phyloP scores from a whole-genome alignment of 2,329 filamentous ascomycete genomes.

The Sporothrix globosa region DNA sequence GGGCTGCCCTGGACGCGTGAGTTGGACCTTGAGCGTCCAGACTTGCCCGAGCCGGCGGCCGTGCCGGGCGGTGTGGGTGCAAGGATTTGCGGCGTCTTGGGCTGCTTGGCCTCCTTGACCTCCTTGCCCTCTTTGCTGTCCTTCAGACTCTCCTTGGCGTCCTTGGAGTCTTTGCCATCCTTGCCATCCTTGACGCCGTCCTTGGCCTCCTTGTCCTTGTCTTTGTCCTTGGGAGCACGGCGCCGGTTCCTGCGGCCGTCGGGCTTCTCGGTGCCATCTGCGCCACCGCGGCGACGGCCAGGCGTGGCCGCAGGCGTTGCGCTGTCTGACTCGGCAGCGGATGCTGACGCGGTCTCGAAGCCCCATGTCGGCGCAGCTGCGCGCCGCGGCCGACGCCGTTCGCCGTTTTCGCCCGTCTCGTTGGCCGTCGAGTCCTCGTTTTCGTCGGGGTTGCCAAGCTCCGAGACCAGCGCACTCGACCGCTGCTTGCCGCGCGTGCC shows the following conservation, averaged over 20 bases:
- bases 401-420: slow-evolving; percentile 62
- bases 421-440: slow-evolving; percentile 52
- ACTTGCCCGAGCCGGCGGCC: slow-evolving; percentile 42
- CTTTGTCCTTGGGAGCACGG: slow-evolving; percentile 46
- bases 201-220: slow-evolving; percentile 43
- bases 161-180: slow-evolving; percentile 41
- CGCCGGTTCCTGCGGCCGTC: slow-evolving; percentile 46
- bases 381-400: slow-evolving; percentile 63
- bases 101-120: slow-evolving; percentile 42
- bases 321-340: slow-evolving; percentile 59
- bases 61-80: slow-evolving; percentile 49
- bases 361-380: slow-evolving; percentile 73
- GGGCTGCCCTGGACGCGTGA: slow-evolving; percentile 49
- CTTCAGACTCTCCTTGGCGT: slow-evolving; percentile 35
- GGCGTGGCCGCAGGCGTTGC: slow-evolving; percentile 62
- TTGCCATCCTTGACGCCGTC: slow-evolving; percentile 42
- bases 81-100: slow-evolving; percentile 48
- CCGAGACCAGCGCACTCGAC: slow-evolving; percentile 67
- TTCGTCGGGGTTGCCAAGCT: slow-evolving; percentile 64
- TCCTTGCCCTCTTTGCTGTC: slow-evolving; percentile 42
- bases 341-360: slow-evolving; percentile 55
- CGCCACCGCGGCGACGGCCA: slow-evolving; percentile 50
- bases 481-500: slow-evolving; percentile 60
- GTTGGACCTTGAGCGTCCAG: slow-evolving; percentile 57
- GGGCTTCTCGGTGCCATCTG: slow-evolving; percentile 31